Evolutionary conservation across 192 early-diverging fungal species (phyloP).

Genomic region (Diversispora epigaea): DNA sequence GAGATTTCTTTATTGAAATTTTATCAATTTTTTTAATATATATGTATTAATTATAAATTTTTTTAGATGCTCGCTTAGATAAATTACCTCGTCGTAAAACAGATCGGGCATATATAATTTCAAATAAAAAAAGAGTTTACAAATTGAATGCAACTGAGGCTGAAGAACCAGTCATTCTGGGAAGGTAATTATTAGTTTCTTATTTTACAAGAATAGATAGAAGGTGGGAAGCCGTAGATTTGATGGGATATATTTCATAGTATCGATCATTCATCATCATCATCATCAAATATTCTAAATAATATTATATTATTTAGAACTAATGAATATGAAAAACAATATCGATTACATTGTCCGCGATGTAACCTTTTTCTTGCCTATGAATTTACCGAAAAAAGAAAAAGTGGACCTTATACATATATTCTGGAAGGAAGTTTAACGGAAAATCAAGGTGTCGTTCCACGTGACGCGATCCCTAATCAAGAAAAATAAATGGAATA

Average conservation of each 20-base stretch:
- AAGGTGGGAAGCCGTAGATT: not conserved
- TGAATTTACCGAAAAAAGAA: slow-evolving; percentile 50
- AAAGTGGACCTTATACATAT: slow-evolving; percentile 56
- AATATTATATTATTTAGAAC: not conserved
- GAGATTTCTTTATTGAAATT: too few relatives aligned
- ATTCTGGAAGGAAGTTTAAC: slow-evolving; percentile 56
- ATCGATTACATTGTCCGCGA: slow-evolving; percentile 41
- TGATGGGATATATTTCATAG: not conserved
- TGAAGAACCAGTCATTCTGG: slow-evolving; percentile 30
- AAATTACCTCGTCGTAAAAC: slow-evolving; percentile 50
- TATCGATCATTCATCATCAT: not conserved
- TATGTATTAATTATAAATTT: not conserved
- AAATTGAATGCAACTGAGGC: slow-evolving; percentile 50
- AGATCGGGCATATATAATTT: slow-evolving; percentile 50
- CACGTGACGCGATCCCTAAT: slow-evolving; percentile 30
- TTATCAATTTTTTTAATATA: not conserved
- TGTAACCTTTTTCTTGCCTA: slow-evolving; percentile 56
- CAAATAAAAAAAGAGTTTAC: slow-evolving; percentile 53
- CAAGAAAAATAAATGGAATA: not conserved
- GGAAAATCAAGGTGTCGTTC: slow-evolving; percentile 52
- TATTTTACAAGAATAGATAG: too few relatives aligned
- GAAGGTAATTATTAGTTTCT: not conserved
- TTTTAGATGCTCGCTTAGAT: slow-evolving; percentile 34
- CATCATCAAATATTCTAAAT: not conserved
- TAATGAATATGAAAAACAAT: slow-evolving; percentile 40